Conservation (phyloP, 2,329 filamentous ascomycete genomes). For the Calonectria hawksworthii region DNA sequence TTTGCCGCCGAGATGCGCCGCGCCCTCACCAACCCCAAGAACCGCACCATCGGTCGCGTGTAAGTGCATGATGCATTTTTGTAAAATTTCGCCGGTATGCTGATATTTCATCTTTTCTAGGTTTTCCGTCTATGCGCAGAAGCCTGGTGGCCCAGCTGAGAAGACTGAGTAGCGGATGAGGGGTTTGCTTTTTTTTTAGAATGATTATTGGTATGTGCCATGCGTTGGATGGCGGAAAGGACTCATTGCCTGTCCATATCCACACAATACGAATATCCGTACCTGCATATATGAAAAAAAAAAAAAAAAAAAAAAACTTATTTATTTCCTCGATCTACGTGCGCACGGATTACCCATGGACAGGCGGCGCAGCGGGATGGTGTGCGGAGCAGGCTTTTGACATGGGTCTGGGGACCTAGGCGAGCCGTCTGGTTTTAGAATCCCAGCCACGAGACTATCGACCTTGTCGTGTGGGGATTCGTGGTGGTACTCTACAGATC, state of each 20-base stretch:
- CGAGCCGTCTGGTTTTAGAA: neutral
- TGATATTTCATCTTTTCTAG: neutral
- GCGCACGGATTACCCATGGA: neutral
- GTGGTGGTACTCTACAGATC: neutral
- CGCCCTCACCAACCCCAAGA: slow-evolving; percentile 32
- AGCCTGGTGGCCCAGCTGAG: neutral
- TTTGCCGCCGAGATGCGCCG: slow-evolving; percentile 41
- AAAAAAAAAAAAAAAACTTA: neutral
- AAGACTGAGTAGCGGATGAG: neutral
- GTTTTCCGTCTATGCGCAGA: slow-evolving; percentile 2
- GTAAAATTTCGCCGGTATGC: neutral
- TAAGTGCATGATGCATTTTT: slow-evolving; percentile 15
- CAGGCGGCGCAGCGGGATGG: neutral
- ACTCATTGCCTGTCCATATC: neutral
- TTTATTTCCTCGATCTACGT: neutral
- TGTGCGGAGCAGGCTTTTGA: neutral
- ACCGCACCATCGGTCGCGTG: slow-evolving; percentile 33
- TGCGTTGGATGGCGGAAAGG: neutral
- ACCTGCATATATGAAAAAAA: neutral
- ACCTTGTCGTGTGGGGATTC: neutral
- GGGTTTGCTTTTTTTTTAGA: neutral
- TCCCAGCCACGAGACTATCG: neutral
- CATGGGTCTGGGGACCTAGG: neutral
- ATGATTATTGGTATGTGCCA: neutral
- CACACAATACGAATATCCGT: neutral